Conservation (phyloP, 2,329 filamentous ascomycete species). For the Fusarium algeriense region DNA sequence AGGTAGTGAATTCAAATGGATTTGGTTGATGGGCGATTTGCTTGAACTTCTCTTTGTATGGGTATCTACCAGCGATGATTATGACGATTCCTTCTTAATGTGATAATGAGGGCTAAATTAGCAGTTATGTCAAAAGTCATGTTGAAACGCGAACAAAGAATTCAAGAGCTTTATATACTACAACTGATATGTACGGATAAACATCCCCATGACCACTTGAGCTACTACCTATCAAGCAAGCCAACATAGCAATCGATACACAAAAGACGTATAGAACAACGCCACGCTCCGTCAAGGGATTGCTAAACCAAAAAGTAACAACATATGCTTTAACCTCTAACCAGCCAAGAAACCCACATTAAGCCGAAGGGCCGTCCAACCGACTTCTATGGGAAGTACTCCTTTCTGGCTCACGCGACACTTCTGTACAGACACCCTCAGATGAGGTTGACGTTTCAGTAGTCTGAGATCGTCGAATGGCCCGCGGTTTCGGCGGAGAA, state of each 20-base stretch:
- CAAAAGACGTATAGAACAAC: slow-evolving; percentile 31
- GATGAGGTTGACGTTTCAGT: slow-evolving; percentile 27
- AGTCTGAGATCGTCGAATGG: slow-evolving; percentile 29
- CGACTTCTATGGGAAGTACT: slow-evolving; percentile 5
- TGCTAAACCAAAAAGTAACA: slow-evolving; percentile 24
- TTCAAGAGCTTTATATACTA: slow-evolving; percentile 30
- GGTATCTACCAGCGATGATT: not conserved
- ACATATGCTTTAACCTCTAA: slow-evolving; percentile 8
- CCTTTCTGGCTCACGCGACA: slow-evolving; percentile 3
- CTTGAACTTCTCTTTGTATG: not conserved
- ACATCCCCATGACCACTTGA: not conserved
- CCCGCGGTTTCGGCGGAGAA: slow-evolving; percentile 6
- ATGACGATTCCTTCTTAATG: not conserved
- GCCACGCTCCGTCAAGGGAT: slow-evolving; percentile 37
- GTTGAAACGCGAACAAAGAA: not conserved
- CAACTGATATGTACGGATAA: slow-evolving; percentile 23
- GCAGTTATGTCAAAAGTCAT: not conserved
- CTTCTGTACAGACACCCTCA: slow-evolving; percentile 5
- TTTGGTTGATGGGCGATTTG: slow-evolving; percentile 38
- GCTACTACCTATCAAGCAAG: not conserved
- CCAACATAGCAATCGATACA: slow-evolving; percentile 15
- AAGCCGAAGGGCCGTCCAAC: not conserved
- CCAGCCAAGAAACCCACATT: not conserved
- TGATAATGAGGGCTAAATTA: not conserved
- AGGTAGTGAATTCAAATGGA: slow-evolving; percentile 44